phyloP scores from a whole-genome alignment of 345 rosid genomes.

The Brassica nigra region DNA sequence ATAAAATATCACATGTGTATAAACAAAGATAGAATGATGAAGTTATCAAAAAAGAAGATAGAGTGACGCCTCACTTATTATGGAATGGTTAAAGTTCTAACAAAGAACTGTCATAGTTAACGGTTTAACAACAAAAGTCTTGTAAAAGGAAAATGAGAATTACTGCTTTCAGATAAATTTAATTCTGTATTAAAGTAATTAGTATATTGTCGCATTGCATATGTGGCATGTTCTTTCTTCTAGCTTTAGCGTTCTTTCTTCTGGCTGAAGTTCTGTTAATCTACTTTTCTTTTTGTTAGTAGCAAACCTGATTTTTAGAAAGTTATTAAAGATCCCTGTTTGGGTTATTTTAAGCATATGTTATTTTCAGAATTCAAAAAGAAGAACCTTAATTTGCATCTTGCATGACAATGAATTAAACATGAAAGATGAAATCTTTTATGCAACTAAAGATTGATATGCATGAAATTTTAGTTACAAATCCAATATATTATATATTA shows the following conservation, averaged over 20 bases:
- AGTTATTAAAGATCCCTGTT: not conserved
- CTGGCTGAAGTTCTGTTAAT: conserved; percentile 8
- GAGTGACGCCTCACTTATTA: not conserved
- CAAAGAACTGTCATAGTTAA: not conserved
- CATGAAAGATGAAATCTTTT: no score
- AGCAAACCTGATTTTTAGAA: not conserved
- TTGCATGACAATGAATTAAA: no score
- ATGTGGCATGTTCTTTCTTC: conserved; percentile 9
- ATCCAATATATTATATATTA: no score
- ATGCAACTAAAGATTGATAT: no score
- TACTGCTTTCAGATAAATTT: not conserved
- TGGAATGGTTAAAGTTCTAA: not conserved
- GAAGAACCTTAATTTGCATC: no score
- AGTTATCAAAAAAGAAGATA: no score
- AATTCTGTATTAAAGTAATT: not conserved
- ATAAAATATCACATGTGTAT: not conserved
- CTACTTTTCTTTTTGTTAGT: not conserved
- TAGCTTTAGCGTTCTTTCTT: conserved; percentile 25
- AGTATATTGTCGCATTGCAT: conserved; percentile 14
- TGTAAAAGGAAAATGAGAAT: conserved; percentile 1
- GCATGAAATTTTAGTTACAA: no score
- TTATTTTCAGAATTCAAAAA: no score
- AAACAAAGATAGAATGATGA: no score
- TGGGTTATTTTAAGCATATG: no score
- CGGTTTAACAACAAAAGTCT: not conserved